phyloP scores from a whole-genome alignment of 2,329 filamentous ascomycete genomes.

The Cytospora piceicola region DNA sequence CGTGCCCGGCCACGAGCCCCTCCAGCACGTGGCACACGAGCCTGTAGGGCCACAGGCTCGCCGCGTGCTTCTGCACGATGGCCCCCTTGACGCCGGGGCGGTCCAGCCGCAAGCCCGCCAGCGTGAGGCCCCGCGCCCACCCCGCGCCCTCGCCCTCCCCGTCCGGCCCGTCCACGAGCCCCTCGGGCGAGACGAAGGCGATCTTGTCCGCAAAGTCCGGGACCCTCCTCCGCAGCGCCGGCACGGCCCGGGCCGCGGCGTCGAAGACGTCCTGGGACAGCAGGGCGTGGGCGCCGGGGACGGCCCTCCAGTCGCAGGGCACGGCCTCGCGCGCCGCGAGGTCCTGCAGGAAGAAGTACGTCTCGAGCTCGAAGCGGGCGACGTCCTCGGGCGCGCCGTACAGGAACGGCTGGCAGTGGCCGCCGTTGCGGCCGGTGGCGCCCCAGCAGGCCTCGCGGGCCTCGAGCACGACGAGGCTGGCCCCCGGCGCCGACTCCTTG shows the following conservation, averaged over 20 bases:
- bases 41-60: constrained; percentile 82
- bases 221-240: constrained; percentile 51
- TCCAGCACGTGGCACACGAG: constrained; percentile 74
- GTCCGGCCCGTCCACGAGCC: constrained; percentile 15
- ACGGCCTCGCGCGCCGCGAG: constrained; percentile 62
- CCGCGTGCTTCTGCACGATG: constrained; percentile 66
- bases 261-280: constrained; percentile 60
- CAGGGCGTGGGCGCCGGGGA: constrained; percentile 67
- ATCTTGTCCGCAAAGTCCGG: constrained; percentile 61
- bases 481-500: constrained; percentile 48
- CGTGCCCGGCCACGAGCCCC: constrained; percentile 48
- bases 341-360: constrained; percentile 62
- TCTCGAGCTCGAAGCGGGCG: constrained; percentile 72
- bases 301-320: constrained; percentile 70
- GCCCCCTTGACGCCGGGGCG: constrained; percentile 61
- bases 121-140: constrained; percentile 39
- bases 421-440: constrained; percentile 77
- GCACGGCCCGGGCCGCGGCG: constrained; percentile 54
- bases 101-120: constrained; percentile 56
- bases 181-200: constrained; percentile 41
- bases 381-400: constrained; percentile 65
- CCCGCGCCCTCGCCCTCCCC: constrained; percentile 30
- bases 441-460: constrained; percentile 81
- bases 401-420: constrained; percentile 75
- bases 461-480: constrained; percentile 72